phyloP scores from a whole-genome alignment of 2,329 filamentous ascomycete species.

The Leptographium wingfieldii region DNA sequence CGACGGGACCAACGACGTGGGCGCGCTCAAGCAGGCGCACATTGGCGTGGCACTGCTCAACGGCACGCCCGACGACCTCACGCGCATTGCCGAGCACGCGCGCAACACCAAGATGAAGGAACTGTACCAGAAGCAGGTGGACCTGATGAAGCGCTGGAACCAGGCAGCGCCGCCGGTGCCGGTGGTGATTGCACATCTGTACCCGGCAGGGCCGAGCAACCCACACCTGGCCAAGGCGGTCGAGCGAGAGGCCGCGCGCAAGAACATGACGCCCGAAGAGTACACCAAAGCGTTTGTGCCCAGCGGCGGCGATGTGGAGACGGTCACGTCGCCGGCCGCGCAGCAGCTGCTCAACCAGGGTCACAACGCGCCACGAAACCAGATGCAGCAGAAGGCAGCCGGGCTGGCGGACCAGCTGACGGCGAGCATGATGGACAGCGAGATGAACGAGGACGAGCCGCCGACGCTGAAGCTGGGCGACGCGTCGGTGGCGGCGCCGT shows the following conservation, averaged over 20 bases:
- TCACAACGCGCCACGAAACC: slow-evolving; percentile 39
- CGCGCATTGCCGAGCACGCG: slow-evolving; percentile 83
- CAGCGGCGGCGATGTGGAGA: slow-evolving; percentile 33
- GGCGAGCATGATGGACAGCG: slow-evolving; percentile 75
- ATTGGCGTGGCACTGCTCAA: slow-evolving; percentile 94
- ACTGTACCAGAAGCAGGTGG: slow-evolving; percentile 89
- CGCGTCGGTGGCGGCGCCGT: slow-evolving; percentile 91
- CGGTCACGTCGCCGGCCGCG: slow-evolving; percentile 54
- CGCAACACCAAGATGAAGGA: slow-evolving; percentile 98
- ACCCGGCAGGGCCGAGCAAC: slow-evolving; percentile 79
- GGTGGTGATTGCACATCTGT: slow-evolving; percentile 83
- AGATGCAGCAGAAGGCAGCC: slow-evolving; percentile 58
- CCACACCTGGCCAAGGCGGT: slow-evolving; percentile 92
- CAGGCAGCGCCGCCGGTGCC: slow-evolving; percentile 87
- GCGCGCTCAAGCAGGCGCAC: slow-evolving; percentile 93
- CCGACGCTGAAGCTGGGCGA: slow-evolving; percentile 95
- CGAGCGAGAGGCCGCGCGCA: slow-evolving; percentile 70
- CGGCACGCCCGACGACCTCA: slow-evolving; percentile 81
- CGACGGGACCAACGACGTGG: slow-evolving; percentile 96
- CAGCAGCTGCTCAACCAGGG: not conserved
- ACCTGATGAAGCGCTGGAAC: slow-evolving; percentile 90
- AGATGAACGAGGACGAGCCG: slow-evolving; percentile 79
- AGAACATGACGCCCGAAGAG: slow-evolving; percentile 52
- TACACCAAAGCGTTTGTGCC: slow-evolving; percentile 31
- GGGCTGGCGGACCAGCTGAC: slow-evolving; percentile 79